These are phyloP conservation scores for Penicillium sp. DNA, from an alignment of 2,329 filamentous ascomycete species.

Conservation along the genomic window DNA sequence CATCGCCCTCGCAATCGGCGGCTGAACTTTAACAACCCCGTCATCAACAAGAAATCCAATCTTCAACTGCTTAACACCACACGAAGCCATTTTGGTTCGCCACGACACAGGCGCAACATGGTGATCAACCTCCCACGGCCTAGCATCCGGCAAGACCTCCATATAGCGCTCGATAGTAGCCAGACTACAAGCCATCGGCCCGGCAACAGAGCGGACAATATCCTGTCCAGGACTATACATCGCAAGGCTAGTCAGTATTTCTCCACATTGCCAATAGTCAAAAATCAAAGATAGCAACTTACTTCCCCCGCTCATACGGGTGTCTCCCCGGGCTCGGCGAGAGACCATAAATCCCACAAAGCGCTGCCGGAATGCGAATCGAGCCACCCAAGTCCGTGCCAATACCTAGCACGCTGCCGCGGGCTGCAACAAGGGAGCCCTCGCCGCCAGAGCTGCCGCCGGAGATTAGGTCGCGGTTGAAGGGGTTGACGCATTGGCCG, in stretches of 20 bases:
- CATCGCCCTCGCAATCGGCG: slow-evolving; percentile 59
- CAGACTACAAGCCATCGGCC: slow-evolving; percentile 29
- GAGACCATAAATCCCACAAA: slow-evolving; percentile 55
- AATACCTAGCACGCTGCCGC: slow-evolving; percentile 53
- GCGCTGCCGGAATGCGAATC: slow-evolving; percentile 56
- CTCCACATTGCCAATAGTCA: background rate
- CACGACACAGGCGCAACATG: slow-evolving; percentile 40
- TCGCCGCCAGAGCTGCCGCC: slow-evolving; percentile 59
- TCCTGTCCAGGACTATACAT: slow-evolving; percentile 26
- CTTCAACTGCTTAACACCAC: slow-evolving; percentile 50
- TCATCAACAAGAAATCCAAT: slow-evolving; percentile 63
- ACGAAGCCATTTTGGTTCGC: slow-evolving; percentile 27
- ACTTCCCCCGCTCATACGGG: slow-evolving; percentile 37
- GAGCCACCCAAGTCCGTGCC: slow-evolving; percentile 56
- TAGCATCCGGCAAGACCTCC: slow-evolving; percentile 33
- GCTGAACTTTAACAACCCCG: slow-evolving; percentile 59
- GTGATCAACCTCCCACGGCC: slow-evolving; percentile 41
- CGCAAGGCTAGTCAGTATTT: background rate
- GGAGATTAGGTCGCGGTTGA: slow-evolving; percentile 50
- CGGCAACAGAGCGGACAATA: slow-evolving; percentile 30
- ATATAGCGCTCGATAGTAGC: slow-evolving; percentile 34
- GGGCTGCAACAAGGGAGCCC: slow-evolving; percentile 51
- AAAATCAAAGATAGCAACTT: slow-evolving; percentile 28
- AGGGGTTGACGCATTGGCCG: slow-evolving; percentile 55
- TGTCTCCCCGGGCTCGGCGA: slow-evolving; percentile 41